phyloP scores from a whole-genome alignment of 208 protist genomes.

The Blastocrithidia nonstop region DNA sequence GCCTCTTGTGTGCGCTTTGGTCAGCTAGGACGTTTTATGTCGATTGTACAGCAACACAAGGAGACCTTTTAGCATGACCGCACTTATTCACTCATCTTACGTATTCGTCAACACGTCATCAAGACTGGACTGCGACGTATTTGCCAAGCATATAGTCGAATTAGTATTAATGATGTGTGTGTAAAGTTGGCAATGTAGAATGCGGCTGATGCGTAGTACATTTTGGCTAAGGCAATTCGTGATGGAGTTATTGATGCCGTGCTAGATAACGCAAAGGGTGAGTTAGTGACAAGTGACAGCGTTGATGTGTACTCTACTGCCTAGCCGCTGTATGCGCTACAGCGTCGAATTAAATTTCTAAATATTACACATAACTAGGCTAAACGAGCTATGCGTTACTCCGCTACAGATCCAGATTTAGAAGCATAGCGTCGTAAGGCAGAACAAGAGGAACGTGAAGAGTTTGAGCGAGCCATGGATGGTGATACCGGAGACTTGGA shows the following conservation, averaged over 20 bases:
- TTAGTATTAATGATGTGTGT: constrained; percentile 92
- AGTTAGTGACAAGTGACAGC: constrained; percentile 88
- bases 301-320: constrained; percentile 93
- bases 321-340: constrained; percentile 89
- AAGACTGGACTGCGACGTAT: constrained; percentile 94
- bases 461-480: constrained; percentile 56
- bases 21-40: constrained; percentile 88
- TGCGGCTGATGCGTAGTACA: constrained; percentile 93
- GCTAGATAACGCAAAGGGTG: constrained; percentile 88
- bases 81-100: constrained; percentile 91
- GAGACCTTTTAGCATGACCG: constrained; percentile 88
- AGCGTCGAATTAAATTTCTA: constrained; percentile 92
- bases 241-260: constrained; percentile 95
- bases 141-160: constrained; percentile 93
- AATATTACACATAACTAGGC: constrained; percentile 92
- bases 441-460: constrained; percentile 37
- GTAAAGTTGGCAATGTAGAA: constrained; percentile 93
- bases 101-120: constrained; percentile 96
- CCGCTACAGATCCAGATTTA: constrained; percentile 61
- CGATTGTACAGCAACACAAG: constrained; percentile 81
- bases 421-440: constrained; percentile 56
- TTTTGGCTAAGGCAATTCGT: constrained; percentile 95
- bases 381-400: constrained; percentile 85
- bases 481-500: constrained; percentile 43
- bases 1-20: constrained; percentile 91